Conservation (phyloP, 306 rosid genomes). For the Neltuma alba region DNA sequence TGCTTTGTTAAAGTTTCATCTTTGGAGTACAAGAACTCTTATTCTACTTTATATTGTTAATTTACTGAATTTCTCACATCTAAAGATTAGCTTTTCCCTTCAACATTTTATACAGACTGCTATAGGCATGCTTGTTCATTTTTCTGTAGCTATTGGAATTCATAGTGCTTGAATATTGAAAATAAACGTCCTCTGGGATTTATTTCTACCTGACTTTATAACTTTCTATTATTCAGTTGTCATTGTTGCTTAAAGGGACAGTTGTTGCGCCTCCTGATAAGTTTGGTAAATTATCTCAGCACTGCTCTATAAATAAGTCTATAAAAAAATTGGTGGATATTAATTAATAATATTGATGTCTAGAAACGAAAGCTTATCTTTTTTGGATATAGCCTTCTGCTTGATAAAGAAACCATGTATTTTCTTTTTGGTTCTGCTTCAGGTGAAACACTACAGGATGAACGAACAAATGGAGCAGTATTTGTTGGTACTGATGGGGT, state of each 20-base stretch:
- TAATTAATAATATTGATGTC: neutral
- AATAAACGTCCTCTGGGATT: conserved; percentile 21
- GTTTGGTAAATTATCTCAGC: conserved; percentile 68
- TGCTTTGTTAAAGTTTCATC: conserved; percentile 22
- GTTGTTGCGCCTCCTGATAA: conserved; percentile 98
- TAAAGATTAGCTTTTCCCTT: conserved; percentile 13
- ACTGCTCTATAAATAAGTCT: conserved; percentile 29
- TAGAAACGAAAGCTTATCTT: conserved; percentile 21
- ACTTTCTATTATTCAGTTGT: conserved; percentile 66
- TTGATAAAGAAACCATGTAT: conserved; percentile 16
- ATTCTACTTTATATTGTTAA: conserved; percentile 9
- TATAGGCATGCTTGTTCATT: conserved; percentile 16
- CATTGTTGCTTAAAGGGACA: conserved; percentile 92
- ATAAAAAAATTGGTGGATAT: conserved; percentile 17
- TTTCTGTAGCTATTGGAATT: conserved; percentile 17
- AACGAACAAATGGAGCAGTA: conserved; percentile 88
- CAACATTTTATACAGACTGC: conserved; percentile 19
- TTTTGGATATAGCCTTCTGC: conserved; percentile 26
- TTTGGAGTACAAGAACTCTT: conserved; percentile 23
- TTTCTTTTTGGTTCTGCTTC: conserved; percentile 18
- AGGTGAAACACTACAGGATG: conserved; percentile 96
- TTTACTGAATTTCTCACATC: conserved; percentile 19
- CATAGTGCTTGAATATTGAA: conserved; percentile 22
- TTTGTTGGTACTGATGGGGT: conserved; percentile 82
- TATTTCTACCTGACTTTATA: conserved; percentile 33